A percentile compares a stretch with the other conserved stretches of the same genome.
These are phyloP conservation scores for Nitzschia sp. DNA, from an alignment of 108 stramenopile species.

Conservation along the genomic window DNA sequence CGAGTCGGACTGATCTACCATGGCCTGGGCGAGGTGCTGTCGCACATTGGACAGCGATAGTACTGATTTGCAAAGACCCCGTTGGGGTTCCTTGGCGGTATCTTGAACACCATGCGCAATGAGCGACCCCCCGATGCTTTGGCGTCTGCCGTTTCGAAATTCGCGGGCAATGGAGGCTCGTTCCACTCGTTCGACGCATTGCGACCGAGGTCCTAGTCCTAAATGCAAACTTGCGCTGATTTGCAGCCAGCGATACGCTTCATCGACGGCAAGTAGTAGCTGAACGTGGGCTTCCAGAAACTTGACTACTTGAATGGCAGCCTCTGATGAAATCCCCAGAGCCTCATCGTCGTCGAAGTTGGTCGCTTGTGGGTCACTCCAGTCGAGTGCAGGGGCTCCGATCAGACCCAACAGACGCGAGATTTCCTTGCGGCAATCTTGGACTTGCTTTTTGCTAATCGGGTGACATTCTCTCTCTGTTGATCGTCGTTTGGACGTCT, in stretches of 20 bases:
- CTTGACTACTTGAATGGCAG: conserved; percentile 2
- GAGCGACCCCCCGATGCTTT: not conserved
- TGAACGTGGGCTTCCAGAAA: conserved; percentile 34
- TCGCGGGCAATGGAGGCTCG: conserved; percentile 27
- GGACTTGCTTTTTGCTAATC: conserved; percentile 1
- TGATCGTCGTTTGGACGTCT: not conserved
- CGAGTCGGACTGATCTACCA: conserved; percentile 20
- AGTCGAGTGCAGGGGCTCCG: conserved; percentile 23
- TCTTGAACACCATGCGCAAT: conserved; percentile 1
- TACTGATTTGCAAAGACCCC: not conserved
- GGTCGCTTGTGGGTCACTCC: not conserved
- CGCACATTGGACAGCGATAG: conserved; percentile 12
- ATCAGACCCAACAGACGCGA: conserved; percentile 26
- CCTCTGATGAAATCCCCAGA: not conserved
- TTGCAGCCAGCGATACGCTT: conserved; percentile 20
- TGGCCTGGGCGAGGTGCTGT: conserved; percentile 5
- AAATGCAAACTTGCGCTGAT: conserved; percentile 32
- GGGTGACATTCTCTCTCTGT: not conserved
- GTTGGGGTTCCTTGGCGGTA: not conserved
- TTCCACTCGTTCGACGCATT: conserved; percentile 47
- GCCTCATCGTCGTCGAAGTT: not conserved
- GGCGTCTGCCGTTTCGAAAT: conserved; percentile 12
- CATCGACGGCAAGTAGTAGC: conserved; percentile 26
- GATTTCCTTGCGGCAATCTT: conserved; percentile 23
- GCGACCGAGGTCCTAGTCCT: conserved; percentile 43